Base-by-base conservation (phyloP, 1,284 basidiomycete species). In the Trametes polyzona region DNA sequence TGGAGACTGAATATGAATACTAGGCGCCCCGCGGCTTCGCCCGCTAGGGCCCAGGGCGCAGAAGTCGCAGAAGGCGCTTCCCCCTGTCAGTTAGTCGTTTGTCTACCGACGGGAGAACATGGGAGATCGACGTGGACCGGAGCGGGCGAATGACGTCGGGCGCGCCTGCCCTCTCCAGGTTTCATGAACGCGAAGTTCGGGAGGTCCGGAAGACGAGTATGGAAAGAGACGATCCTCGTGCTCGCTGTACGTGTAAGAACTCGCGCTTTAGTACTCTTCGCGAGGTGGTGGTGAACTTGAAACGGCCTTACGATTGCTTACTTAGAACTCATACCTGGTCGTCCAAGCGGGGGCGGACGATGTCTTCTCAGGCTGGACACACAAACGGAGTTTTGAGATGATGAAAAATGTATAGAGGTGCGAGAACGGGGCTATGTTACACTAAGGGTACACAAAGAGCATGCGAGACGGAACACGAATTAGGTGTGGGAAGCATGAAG, bases 81-180 rank as follows among this genome's bases (percentile, higher is more conserved):
- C 27, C 37, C 17, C 48, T 41, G 48, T 50, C 48, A 40, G 27
- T 41, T 50, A 50, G 48, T 9, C 48, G 48, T 50, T 50, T 41
- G 19, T 2, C 48, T 50, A 50, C 48, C 48, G 48, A 32, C 17
- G 17, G 24, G n/a, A 19, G 26, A 39, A 12, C 17, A 24, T n/a
- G 17, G 37, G n/a, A 40, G 9, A 32, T 32, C 14, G 9, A 32
- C n/a, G n/a, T n/a, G n/a, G n/a, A n/a, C n/a, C 48, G 40, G 40
- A 2, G 21, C 37, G 21, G 37, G 24, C 37, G 19, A 21, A 39
- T 19, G 26, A 29, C 26, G 47, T 17, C 12, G 2, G 23, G n/a
- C 23, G 33, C n/a, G n/a, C n/a, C n/a, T n/a, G n/a, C n/a, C n/a
- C n/a, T n/a, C n/a, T n/a, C n/a, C n/a, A n/a, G n/a, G n/a, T n/a